These are phyloP conservation scores for Alternaria tenuissima DNA, from an alignment of 2,329 filamentous ascomycete species.

Conservation along the genomic window DNA sequence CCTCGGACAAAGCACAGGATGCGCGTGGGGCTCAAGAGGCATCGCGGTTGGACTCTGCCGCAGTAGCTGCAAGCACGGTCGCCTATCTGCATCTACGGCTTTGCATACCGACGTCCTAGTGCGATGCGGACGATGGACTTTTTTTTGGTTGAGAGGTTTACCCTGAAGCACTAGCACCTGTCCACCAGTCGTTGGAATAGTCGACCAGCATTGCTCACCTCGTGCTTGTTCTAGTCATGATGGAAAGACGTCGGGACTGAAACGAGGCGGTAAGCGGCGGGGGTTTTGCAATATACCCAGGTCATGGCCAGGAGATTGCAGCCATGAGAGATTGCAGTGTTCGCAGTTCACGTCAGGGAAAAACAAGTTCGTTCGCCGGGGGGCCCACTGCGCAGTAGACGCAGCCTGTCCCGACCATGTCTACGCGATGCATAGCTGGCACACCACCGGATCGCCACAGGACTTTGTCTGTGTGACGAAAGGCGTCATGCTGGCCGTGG, in stretches of 20 bases:
- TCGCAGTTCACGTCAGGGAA: conserved; percentile 28
- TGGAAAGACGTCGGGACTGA: conserved; percentile 14
- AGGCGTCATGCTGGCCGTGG: conserved; percentile 23
- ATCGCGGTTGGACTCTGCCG: conserved; percentile 25
- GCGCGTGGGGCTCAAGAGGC: conserved; percentile 25
- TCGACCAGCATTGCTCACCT: neutral
- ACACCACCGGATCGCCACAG: neutral
- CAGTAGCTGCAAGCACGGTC: conserved; percentile 15
- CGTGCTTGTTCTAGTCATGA: neutral
- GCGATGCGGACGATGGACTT: conserved; percentile 3
- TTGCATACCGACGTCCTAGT: conserved; percentile 14
- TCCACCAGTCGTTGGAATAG: neutral
- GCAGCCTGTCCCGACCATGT: conserved; percentile 13
- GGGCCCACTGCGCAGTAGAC: conserved; percentile 22
- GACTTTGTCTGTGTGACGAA: neutral
- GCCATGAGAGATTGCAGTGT: conserved; percentile 31
- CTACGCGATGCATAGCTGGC: neutral
- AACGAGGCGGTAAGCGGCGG: conserved; percentile 18
- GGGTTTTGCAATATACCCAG: conserved; percentile 16
- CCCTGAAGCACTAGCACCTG: conserved; percentile 8
- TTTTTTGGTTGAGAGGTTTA: conserved; percentile 14
- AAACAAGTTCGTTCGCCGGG: conserved; percentile 26
- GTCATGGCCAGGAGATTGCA: conserved; percentile 20
- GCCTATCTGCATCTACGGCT: conserved; percentile 10
- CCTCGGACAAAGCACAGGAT: conserved; percentile 18